These are phyloP conservation scores for Colletotrichum tanaceti DNA, from an alignment of 2,329 filamentous ascomycete species.

Conservation along the genomic window DNA sequence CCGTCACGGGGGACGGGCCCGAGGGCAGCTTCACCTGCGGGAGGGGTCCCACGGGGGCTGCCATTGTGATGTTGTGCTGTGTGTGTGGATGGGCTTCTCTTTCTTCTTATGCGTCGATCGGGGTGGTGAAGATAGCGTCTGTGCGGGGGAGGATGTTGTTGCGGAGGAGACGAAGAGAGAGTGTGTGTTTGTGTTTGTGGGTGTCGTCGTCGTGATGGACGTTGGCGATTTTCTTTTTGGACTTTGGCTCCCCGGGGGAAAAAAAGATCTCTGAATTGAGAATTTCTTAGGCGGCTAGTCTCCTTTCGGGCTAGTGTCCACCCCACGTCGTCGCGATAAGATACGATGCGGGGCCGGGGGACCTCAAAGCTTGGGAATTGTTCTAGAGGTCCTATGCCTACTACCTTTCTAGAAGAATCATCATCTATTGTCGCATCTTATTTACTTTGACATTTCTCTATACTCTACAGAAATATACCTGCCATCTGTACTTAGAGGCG, in stretches of 20 bases:
- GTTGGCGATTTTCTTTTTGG: constrained; percentile 33
- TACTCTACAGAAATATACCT: too few species aligned
- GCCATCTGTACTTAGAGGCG: too few species aligned
- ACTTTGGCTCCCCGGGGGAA: constrained; percentile 18
- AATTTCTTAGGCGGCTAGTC: constrained; percentile 36
- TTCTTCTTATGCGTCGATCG: neutral
- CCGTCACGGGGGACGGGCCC: constrained; percentile 83
- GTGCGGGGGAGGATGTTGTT: neutral
- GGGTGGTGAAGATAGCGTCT: too few species aligned
- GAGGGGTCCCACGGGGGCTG: constrained; percentile 84
- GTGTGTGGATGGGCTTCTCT: neutral
- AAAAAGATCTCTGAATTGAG: constrained; percentile 38
- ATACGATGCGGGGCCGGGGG: constrained; percentile 37
- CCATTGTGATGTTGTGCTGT: constrained; percentile 70
- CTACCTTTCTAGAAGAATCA: too few species aligned
- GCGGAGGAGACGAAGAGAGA: neutral
- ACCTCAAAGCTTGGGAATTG: neutral
- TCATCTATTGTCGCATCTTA: too few species aligned
- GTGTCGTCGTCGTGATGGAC: constrained; percentile 37
- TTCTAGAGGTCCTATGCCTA: too few species aligned
- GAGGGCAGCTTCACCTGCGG: constrained; percentile 85
- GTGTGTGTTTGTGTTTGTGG: constrained; percentile 9
- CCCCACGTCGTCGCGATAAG: constrained; percentile 35
- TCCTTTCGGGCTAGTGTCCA: neutral
- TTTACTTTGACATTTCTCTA: too few species aligned